Evolutionary conservation across 768 basidiomycete species (phyloP).

Genomic region (Hypholoma sublateritium): DNA sequence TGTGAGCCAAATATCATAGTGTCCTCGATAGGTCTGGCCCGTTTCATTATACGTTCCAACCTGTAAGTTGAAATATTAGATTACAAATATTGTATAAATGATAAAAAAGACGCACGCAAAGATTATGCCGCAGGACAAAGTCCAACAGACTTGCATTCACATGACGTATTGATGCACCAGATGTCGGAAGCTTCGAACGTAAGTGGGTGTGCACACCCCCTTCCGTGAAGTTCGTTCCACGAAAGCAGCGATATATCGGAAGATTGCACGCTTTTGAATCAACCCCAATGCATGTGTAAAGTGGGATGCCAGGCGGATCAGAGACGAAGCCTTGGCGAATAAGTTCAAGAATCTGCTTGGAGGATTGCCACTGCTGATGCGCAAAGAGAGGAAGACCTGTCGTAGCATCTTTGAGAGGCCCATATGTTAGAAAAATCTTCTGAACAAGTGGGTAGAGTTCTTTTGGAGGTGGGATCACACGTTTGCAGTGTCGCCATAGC

Average conservation of each 20-base stretch:
- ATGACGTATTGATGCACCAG: constrained; percentile 23
- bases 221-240: constrained; percentile 33
- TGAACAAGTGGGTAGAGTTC: no score
- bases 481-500: no score
- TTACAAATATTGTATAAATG: neutral
- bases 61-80: constrained; percentile 7
- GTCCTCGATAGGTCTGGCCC: constrained; percentile 20
- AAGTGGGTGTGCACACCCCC: constrained; percentile 35
- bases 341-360: no score
- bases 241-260: constrained; percentile 24
- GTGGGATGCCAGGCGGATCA: no score
- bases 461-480: no score
- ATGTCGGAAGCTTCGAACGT: constrained; percentile 19
- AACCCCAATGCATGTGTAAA: no score
- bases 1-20: constrained; percentile 22
- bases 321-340: no score
- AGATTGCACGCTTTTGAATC: no score
- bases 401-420: no score
- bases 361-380: no score
- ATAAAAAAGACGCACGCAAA: constrained; percentile 14
- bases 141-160: constrained; percentile 21
- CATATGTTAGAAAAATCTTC: no score
- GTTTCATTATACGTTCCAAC: constrained; percentile 25
- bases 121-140: constrained; percentile 26
- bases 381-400: no score